Evolutionary conservation across 1,139 yeast genomes (phyloP).

Genomic region (Pichia kudriavzevii): DNA sequence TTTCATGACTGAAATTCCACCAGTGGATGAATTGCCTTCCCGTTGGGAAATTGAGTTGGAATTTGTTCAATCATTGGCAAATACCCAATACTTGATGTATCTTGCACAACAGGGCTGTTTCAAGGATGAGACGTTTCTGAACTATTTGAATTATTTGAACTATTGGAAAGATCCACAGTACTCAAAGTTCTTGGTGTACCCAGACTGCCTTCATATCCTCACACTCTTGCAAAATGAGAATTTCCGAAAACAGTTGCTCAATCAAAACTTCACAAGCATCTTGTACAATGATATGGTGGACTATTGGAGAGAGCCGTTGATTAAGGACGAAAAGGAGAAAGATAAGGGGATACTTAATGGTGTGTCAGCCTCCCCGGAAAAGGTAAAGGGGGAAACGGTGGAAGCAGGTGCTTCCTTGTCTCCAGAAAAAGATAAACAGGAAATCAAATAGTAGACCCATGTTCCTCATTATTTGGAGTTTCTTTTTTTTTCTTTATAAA

Average conservation of each 20-base stretch:
- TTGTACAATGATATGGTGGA: slow-evolving; percentile 72
- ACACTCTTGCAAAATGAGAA: slow-evolving; percentile 47
- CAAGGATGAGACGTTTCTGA: slow-evolving; percentile 52
- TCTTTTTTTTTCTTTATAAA: no score
- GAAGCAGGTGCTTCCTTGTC: no score
- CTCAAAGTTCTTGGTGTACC: slow-evolving; percentile 50
- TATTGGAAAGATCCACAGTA: slow-evolving; percentile 70
- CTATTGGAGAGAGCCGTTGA: slow-evolving; percentile 47
- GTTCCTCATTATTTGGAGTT: no score
- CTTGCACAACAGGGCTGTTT: slow-evolving; percentile 68
- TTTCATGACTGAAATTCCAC: slow-evolving; percentile 1
- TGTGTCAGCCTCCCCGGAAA: neutral
- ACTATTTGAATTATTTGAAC: slow-evolving; percentile 58
- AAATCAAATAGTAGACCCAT: no score
- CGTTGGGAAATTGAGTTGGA: slow-evolving; percentile 80
- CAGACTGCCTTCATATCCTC: slow-evolving; percentile 18
- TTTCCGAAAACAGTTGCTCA: slow-evolving; percentile 47
- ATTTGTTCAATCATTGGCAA: slow-evolving; percentile 75
- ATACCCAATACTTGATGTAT: slow-evolving; percentile 66
- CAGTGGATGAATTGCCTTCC: slow-evolving; percentile 42
- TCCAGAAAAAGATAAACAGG: no score
- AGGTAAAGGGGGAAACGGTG: no score
- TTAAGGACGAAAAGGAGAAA: slow-evolving; percentile 10
- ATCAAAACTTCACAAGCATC: slow-evolving; percentile 50
- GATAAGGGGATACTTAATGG: neutral